Evolutionary conservation across 306 rosid species (phyloP), one percentile per base, ranked within the genome.

Genomic region (Cucurbita ficifolia): DNA sequence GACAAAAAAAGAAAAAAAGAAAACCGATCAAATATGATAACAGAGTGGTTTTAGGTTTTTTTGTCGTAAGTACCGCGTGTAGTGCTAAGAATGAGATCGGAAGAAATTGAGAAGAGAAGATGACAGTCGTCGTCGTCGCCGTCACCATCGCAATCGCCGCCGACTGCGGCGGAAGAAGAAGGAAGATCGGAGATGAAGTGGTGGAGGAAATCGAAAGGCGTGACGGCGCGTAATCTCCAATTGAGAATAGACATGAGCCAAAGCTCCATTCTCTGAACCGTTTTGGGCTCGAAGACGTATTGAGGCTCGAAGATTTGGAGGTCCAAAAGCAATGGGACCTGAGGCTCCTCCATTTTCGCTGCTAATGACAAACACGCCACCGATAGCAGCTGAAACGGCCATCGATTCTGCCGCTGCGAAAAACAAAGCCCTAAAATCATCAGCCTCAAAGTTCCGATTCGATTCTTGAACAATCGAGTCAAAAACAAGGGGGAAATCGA

Each of bases 351-450:
- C 92, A 91, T 88, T 79, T 91, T 91, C 57, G 92, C 92, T 51
- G 97, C 97, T 6, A 91, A 43, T 50, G 92, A 91, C 82, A 88
- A 77, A 50, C 97, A 88, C 7, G 92, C 92, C 79, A 88, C 92
- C 3, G 96, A 80, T n/a, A 88, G 69, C 7, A 91, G 91, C 77
- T 86, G 92, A 79, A 82, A 85, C 75, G 85, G 75, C 97, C 97
- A 87, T 74, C 82, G 85, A 63, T 54, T 70, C 5, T 50, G 57
- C 58, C 64, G 70, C 86, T 76, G 83, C 76, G 6, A 4, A 6
- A 8, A 21, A 2, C 17, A 48, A 33, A 48, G 9, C 6, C 39
- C 51, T 14, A 49, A 21, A 46, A 60, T 33, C n/a, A 7, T 36
- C 4, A 40, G 50, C 17, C 1, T 50, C 55, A 39, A 55, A 46